phyloP scores from a whole-genome alignment of 2,329 filamentous ascomycete species.

The Diaporthe sp. region DNA sequence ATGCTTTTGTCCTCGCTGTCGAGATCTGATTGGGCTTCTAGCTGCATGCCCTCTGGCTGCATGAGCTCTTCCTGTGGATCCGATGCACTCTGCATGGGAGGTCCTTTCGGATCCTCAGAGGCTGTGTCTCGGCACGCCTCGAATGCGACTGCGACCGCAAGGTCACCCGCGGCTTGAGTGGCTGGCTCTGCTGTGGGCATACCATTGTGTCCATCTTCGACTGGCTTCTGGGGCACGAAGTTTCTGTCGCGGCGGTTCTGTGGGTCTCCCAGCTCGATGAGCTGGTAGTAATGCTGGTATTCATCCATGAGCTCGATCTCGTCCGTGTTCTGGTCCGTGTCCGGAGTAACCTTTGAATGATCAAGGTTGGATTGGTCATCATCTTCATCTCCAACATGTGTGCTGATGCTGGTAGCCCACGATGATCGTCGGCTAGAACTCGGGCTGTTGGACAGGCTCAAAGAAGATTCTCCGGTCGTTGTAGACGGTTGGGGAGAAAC shows the following conservation, averaged over 20 bases:
- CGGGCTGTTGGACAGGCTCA: not conserved
- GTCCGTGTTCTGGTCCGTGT: not conserved
- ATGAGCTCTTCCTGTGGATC: not conserved
- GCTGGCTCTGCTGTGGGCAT: no score
- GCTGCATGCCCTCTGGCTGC: not conserved
- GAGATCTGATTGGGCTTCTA: not conserved
- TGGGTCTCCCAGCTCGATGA: not conserved
- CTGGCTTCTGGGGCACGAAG: no score
- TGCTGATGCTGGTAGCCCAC: slow-evolving; percentile 27
- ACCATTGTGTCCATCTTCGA: not conserved
- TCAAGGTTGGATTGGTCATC: not conserved
- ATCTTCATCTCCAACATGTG: not conserved
- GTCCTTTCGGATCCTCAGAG: not conserved
- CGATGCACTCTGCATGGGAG: not conserved
- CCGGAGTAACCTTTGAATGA: not conserved
- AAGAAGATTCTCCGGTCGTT: not conserved
- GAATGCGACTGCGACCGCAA: no score
- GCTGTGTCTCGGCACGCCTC: no score
- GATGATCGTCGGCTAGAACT: not conserved
- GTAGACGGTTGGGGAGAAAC: not conserved
- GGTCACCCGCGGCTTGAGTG: no score
- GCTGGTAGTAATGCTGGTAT: not conserved
- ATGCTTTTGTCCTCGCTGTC: not conserved
- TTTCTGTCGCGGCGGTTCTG: not conserved
- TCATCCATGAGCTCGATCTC: not conserved